A percentile compares a stretch with the other conserved stretches of the same genome.
Conservation (phyloP, 148 eudicot genomes). For the Vaccinium myrtillus region DNA sequence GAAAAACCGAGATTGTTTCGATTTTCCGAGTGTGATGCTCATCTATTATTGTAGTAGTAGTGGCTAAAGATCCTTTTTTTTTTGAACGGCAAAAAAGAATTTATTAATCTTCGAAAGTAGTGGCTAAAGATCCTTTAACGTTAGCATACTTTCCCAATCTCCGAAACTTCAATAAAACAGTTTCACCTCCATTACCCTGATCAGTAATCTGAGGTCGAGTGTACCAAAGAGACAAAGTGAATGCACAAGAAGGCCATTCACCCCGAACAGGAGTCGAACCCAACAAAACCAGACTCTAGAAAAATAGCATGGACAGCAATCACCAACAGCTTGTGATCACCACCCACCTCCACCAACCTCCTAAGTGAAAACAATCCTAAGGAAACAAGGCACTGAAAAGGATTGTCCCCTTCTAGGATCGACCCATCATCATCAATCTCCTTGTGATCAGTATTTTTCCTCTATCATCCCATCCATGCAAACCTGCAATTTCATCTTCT, state of each 20-base stretch:
- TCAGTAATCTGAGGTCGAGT: conserved; percentile 55
- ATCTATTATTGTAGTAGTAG: no score
- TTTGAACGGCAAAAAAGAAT: no score
- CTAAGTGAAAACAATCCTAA: conserved; percentile 70
- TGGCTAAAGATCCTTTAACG: conserved; percentile 54
- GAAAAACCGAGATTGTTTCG: no score
- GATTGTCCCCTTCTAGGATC: conserved; percentile 25
- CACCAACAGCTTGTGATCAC: conserved; percentile 61
- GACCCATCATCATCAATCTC: conserved; percentile 49
- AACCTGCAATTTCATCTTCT: background rate
- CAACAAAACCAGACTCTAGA: conserved; percentile 76
- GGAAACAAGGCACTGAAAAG: conserved; percentile 72
- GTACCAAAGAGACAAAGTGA: conserved; percentile 53
- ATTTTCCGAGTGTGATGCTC: no score
- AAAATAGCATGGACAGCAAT: conserved; percentile 83
- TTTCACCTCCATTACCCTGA: conserved; percentile 25
- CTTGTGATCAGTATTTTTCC: conserved; percentile 25
- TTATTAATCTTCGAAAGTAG: no score
- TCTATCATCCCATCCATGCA: conserved; percentile 16
- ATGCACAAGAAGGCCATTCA: conserved; percentile 57
- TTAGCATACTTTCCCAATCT: conserved; percentile 53
- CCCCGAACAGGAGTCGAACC: conserved; percentile 46
- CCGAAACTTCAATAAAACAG: conserved; percentile 66
- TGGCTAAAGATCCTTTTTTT: no score
- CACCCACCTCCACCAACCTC: conserved; percentile 61